Evolutionary conservation across 441 rosid species (phyloP).

Genomic region (Isatis lusitanica): DNA sequence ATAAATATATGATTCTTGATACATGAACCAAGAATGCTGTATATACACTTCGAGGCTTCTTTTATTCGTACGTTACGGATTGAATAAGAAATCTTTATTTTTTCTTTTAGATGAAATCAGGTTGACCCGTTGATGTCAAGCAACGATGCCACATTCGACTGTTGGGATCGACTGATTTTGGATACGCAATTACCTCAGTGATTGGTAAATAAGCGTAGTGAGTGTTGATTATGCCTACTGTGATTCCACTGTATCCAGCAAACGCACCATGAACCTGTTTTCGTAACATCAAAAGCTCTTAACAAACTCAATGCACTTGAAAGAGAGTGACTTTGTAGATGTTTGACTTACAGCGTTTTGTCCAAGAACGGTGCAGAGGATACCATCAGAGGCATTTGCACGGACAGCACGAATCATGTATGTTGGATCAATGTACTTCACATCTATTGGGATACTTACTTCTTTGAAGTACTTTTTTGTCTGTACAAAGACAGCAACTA

Average conservation of each 20-base stretch:
- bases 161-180: slow-evolving; percentile 85
- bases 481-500: slow-evolving; percentile 36
- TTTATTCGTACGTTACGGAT: not conserved
- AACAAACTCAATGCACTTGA: not conserved
- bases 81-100: slow-evolving; percentile 15
- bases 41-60: slow-evolving; percentile 16
- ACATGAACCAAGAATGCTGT: slow-evolving; percentile 31
- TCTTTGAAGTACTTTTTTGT: slow-evolving; percentile 76
- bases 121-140: slow-evolving; percentile 98
- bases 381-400: slow-evolving; percentile 98
- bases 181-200: slow-evolving; percentile 82
- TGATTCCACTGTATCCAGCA: slow-evolving; percentile 94
- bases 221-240: slow-evolving; percentile 93
- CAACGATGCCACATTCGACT: slow-evolving; percentile 99
- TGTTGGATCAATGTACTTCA: slow-evolving; percentile 96
- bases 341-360: slow-evolving; percentile 89
- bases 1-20: slow-evolving; percentile 5
- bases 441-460: slow-evolving; percentile 68
- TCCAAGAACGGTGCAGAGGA: slow-evolving; percentile 90
- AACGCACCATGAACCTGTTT: slow-evolving; percentile 96
- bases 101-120: slow-evolving; percentile 62
- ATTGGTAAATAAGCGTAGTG: slow-evolving; percentile 94
- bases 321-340: not conserved
- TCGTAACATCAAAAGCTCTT: not conserved
- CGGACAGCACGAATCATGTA: slow-evolving; percentile 97